Percentiles rank a stretch among this genome's conserved stretches.
Conservation (phyloP, 106 monocot genomes). For the Agapanthus africanus region DNA sequence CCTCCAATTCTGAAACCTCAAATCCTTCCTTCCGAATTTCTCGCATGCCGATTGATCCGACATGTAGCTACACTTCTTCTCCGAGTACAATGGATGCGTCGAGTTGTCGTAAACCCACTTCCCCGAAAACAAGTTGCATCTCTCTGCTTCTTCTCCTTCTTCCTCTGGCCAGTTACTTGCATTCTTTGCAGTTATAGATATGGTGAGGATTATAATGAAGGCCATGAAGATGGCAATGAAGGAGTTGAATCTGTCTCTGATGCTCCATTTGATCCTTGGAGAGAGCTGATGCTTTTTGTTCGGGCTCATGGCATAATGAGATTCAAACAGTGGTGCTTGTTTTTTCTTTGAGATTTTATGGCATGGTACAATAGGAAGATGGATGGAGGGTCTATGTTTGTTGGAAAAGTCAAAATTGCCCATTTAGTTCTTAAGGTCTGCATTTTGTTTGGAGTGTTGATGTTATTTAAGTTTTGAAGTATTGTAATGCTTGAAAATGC, state of each 20-base stretch:
- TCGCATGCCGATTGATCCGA: conserved; percentile 55
- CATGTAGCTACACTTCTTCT: conserved; percentile 50
- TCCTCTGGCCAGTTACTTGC: conserved; percentile 1
- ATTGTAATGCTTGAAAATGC: not conserved
- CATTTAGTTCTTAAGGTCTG: not conserved
- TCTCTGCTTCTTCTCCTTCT: not conserved
- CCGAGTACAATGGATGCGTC: conserved; percentile 34
- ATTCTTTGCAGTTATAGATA: conserved; percentile 2
- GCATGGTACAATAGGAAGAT: not conserved
- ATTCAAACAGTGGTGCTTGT: conserved; percentile 5
- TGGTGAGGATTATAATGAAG: conserved; percentile 9
- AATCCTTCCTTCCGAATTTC: conserved; percentile 53
- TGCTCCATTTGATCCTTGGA: conserved; percentile 7
- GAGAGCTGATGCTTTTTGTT: conserved; percentile 3
- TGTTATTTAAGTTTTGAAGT: not conserved
- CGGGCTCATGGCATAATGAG: not conserved
- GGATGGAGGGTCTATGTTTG: not conserved
- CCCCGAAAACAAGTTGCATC: conserved; percentile 27
- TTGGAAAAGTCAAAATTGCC: not conserved
- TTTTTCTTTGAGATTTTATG: not conserved
- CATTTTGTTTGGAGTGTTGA: not conserved
- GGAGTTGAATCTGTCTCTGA: not conserved
- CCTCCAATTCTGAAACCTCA: conserved; percentile 58
- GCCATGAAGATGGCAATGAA: conserved; percentile 14
- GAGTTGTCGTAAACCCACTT: conserved; percentile 51